Base-by-base conservation (phyloP, 148 eudicot species). In the Hydrangea macrophylla region DNA sequence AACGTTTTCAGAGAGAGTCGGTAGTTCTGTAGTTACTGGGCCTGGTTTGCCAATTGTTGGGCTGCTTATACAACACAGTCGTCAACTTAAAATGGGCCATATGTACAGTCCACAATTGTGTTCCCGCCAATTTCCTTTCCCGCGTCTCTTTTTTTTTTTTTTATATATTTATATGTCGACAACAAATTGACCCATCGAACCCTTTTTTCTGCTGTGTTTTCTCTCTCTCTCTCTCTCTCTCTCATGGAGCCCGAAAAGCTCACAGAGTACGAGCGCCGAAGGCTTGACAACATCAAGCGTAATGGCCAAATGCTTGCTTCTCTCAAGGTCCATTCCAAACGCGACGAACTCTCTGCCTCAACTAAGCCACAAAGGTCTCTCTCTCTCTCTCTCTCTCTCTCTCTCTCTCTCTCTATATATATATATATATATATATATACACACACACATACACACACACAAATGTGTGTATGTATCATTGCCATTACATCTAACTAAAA, bases 261-360 rank as follows among this genome's bases (percentile, higher is more conserved):
- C 55, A 88, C 89, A 8, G 92, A 82, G 42, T 94, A 90, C 72
- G 98, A 94, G 75, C 88, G 86, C 8, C 72, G 51, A 35, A 81
- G 98, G 32, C 81, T 94, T 5, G 97, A 94, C 57, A 94, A 90
- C 69, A 88, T 94, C 32, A 90, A 85, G 75, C 89, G 98, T 64
- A 90, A 94, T 64, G 81, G 62, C 1, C 76, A 88, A 74, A 77
- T 88, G 90, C 45, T 94, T 60, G 82, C 96, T 44, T 76, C 96
- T 70, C 96, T 94, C 74, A 86, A 90, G 24, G 79, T 94, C 69
- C 97, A 75, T 0, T 78, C 97, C 62, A 82, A 62, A 53, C 55
- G 81, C 64, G 62, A 71, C 55, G 85, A 84, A 5, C 86, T 94
- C 70, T 76, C 91, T 13, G 64, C 85, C 31, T 37, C 80, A 62